A percentile compares a stretch with the other conserved stretches of the same genome.
Conservation (phyloP, 257 asterid species). For the Parsonsia alboflavescens region DNA sequence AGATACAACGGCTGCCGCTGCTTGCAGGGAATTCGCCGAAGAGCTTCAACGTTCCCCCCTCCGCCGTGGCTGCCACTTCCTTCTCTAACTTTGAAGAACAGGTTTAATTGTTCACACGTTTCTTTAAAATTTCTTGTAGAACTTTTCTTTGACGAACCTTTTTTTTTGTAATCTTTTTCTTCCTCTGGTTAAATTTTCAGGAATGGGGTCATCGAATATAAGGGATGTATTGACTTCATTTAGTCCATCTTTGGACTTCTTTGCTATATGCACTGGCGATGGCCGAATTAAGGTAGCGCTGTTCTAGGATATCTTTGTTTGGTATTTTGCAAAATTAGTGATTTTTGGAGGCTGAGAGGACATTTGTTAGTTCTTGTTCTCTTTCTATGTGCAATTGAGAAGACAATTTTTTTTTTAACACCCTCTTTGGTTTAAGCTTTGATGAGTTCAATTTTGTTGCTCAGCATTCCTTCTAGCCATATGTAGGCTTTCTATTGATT, state of each 20-base stretch:
- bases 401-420: neutral
- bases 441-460: neutral
- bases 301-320: neutral
- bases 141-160: neutral
- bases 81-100: neutral
- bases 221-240: constrained; percentile 68
- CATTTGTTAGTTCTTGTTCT: neutral
- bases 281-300: constrained; percentile 70
- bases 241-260: constrained; percentile 63
- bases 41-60: neutral
- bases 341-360: neutral
- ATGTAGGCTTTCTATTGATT: neutral
- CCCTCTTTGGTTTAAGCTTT: neutral
- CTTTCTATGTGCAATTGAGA: neutral
- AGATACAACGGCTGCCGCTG: neutral
- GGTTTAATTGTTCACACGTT: neutral
- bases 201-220: constrained; percentile 53
- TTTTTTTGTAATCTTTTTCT: neutral
- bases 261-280: constrained; percentile 68
- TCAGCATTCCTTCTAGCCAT: neutral
- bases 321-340: neutral
- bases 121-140: no score
- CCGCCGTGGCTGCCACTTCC: neutral
- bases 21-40: neutral
- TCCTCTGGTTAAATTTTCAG: constrained; percentile 8